Conservation (phyloP, 2,329 filamentous ascomycete species). For the Piedraia hortae region DNA sequence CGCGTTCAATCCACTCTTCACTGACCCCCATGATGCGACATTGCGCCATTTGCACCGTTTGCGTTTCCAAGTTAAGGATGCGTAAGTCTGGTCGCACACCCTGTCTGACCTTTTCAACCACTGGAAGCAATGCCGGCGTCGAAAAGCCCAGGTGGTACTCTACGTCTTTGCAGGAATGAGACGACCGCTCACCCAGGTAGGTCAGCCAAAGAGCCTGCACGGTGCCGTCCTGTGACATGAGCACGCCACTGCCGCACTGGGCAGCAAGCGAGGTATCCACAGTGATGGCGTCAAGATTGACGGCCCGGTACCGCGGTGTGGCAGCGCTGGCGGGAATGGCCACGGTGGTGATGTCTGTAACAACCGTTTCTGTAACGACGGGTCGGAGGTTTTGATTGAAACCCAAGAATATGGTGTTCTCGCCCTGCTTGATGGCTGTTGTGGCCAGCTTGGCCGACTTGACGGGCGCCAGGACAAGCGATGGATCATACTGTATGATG, state of each 20-base stretch:
- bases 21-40: slow-evolving; percentile 90
- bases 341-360: slow-evolving; percentile 92
- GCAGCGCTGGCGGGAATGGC: slow-evolving; percentile 83
- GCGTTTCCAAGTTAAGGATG: slow-evolving; percentile 82
- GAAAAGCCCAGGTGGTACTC: slow-evolving; percentile 89
- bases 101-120: slow-evolving; percentile 62
- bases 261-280: slow-evolving; percentile 79
- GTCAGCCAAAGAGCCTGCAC: slow-evolving; percentile 93
- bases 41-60: slow-evolving; percentile 89
- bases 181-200: slow-evolving; percentile 71
- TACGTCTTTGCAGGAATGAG: slow-evolving; percentile 58
- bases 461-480: slow-evolving; percentile 77
- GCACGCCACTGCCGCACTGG: slow-evolving; percentile 80
- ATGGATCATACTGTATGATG: slow-evolving; percentile 81
- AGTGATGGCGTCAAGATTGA: slow-evolving; percentile 90
- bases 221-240: slow-evolving; percentile 67
- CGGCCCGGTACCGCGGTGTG: slow-evolving; percentile 74
- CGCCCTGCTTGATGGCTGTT: slow-evolving; percentile 68
- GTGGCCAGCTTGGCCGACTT: slow-evolving; percentile 62
- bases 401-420: slow-evolving; percentile 89
- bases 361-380: slow-evolving; percentile 75
- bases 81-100: slow-evolving; percentile 56
- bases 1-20: slow-evolving; percentile 82
- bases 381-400: slow-evolving; percentile 89
- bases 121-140: slow-evolving; percentile 63